Conservation (phyloP, 2,329 filamentous ascomycete genomes). For the Volutella citrinella region DNA sequence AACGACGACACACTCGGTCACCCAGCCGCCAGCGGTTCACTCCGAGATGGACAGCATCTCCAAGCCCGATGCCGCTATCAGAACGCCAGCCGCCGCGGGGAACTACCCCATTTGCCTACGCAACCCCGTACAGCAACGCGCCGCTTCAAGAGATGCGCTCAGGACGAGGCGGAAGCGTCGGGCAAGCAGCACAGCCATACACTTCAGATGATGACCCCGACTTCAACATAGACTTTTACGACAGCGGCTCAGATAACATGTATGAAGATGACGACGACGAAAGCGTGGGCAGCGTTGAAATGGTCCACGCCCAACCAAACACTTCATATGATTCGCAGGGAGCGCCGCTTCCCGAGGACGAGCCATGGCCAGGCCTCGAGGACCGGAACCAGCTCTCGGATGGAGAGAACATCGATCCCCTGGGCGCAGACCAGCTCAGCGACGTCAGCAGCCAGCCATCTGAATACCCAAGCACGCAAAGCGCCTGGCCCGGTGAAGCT, state of each 20-base stretch:
- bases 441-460: conserved; percentile 50
- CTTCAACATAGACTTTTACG: conserved; percentile 34
- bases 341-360: conserved; percentile 47
- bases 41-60: conserved; percentile 53
- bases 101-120: conserved; percentile 66
- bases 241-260: conserved; percentile 34
- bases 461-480: conserved; percentile 54
- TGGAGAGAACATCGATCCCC: conserved; percentile 50
- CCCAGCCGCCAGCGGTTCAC: conserved; percentile 53
- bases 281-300: conserved; percentile 23
- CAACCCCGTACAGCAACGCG: conserved; percentile 69
- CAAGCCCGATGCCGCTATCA: conserved; percentile 38
- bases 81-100: conserved; percentile 36
- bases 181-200: conserved; percentile 26
- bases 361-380: conserved; percentile 56
- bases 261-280: conserved; percentile 27
- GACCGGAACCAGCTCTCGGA: conserved; percentile 45
- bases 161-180: conserved; percentile 26
- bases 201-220: conserved; percentile 36
- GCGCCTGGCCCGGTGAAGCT: conserved; percentile 34
- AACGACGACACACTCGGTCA: conserved; percentile 57
- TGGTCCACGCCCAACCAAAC: conserved; percentile 22
- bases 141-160: conserved; percentile 41
- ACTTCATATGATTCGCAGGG: conserved; percentile 22
- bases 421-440: conserved; percentile 26